These are phyloP conservation scores for Arachis stenosperma DNA, from an alignment of 306 rosid genomes.

Conservation along the genomic window DNA sequence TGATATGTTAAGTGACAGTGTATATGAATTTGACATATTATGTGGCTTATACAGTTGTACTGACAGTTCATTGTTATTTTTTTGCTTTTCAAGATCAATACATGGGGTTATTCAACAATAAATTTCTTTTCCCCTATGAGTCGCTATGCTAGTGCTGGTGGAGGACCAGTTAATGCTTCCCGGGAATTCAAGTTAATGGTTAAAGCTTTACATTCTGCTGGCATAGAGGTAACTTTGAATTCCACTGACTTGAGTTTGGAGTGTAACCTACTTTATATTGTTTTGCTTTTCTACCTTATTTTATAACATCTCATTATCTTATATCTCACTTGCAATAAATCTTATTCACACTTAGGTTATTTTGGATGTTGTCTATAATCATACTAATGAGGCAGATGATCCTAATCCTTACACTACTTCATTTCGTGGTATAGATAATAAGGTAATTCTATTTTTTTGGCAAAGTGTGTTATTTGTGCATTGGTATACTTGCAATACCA, in stretches of 20 bases:
- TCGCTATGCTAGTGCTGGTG: slow-evolving; percentile 97
- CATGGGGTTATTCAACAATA: slow-evolving; percentile 98
- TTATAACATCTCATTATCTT: slow-evolving; percentile 24
- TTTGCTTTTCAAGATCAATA: slow-evolving; percentile 68
- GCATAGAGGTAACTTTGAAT: slow-evolving; percentile 75
- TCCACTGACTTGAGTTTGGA: slow-evolving; percentile 10
- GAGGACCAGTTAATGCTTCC: slow-evolving; percentile 89
- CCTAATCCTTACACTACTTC: slow-evolving; percentile 78
- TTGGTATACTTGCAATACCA: slow-evolving; percentile 25
- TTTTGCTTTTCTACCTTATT: slow-evolving; percentile 25
- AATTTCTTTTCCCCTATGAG: slow-evolving; percentile 98
- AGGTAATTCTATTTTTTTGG: slow-evolving; percentile 56
- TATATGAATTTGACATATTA: slow-evolving; percentile 31
- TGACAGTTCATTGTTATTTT: slow-evolving; percentile 32
- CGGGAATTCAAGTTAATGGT: slow-evolving; percentile 91
- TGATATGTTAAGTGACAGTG: slow-evolving; percentile 9
- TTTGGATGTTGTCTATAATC: slow-evolving; percentile 97
- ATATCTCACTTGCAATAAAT: slow-evolving; percentile 30
- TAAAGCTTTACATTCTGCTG: slow-evolving; percentile 90
- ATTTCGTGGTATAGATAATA: slow-evolving; percentile 95
- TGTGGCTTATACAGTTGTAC: slow-evolving; percentile 29
- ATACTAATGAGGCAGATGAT: slow-evolving; percentile 91
- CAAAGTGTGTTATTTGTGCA: slow-evolving; percentile 3
- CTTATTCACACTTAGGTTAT: slow-evolving; percentile 65
- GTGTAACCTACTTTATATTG: slow-evolving; percentile 22